Evolutionary conservation across 2,329 filamentous ascomycete species (phyloP).

Genomic region (Talaromyces islandicus): DNA sequence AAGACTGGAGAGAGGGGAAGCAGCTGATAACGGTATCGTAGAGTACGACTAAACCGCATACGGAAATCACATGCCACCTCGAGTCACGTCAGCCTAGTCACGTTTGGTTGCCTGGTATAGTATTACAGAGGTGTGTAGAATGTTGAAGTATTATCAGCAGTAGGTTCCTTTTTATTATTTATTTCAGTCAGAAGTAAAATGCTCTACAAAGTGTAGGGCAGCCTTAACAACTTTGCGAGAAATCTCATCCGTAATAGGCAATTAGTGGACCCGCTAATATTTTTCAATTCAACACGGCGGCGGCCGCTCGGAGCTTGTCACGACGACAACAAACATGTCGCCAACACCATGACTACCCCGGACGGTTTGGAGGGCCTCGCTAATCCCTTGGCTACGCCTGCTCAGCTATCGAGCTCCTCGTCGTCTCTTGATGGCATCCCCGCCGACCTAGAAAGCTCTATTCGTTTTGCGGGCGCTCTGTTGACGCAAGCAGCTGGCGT

Average conservation of each 20-base stretch:
- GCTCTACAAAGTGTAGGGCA: background rate
- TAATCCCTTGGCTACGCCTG: constrained; percentile 40
- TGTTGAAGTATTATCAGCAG: background rate
- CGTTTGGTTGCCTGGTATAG: background rate
- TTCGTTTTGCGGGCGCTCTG: constrained; percentile 39
- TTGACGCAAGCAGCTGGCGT: constrained; percentile 50
- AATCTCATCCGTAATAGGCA: background rate
- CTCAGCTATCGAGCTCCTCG: constrained; percentile 40
- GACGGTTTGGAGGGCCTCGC: constrained; percentile 31
- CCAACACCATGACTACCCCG: constrained; percentile 17
- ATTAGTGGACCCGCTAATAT: background rate
- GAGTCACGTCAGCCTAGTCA: background rate
- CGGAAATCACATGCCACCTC: background rate
- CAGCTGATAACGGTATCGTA: background rate
- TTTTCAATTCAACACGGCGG: background rate
- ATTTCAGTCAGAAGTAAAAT: background rate
- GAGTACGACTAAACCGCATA: background rate
- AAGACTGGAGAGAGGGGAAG: background rate
- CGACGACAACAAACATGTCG: background rate
- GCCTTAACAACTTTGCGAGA: background rate
- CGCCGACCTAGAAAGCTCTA: constrained; percentile 36
- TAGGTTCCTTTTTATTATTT: background rate
- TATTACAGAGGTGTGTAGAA: background rate
- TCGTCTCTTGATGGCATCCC: constrained; percentile 39
- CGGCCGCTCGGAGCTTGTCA: background rate